Percentiles rank a stretch among this genome's conserved stretches.
These are phyloP conservation scores for Blepharisma stoltei DNA, from an alignment of 73 alveolate genomes.

Conservation along the genomic window DNA sequence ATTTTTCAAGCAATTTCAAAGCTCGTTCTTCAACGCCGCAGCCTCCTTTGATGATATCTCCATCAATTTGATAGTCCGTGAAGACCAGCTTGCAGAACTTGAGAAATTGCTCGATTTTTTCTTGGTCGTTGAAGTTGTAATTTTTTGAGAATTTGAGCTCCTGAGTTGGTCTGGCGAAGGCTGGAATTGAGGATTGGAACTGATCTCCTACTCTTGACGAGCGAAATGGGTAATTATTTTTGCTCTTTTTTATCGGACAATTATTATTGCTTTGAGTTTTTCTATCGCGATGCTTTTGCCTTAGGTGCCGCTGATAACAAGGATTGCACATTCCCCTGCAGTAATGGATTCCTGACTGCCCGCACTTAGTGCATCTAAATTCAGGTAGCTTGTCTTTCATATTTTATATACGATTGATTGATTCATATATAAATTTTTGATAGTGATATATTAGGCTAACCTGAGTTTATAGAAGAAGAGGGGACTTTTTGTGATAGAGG, in stretches of 20 bases:
- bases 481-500: no score
- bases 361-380: conserved; percentile 18
- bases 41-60: conserved; percentile 26
- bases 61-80: conserved; percentile 4
- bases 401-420: not conserved
- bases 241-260: not conserved
- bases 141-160: not conserved
- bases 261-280: not conserved
- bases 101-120: not conserved
- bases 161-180: not conserved
- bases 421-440: not conserved
- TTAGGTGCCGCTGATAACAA: conserved; percentile 23
- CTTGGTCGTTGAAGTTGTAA: not conserved
- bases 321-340: conserved; percentile 27
- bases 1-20: conserved; percentile 15
- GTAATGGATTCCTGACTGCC: conserved; percentile 10
- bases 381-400: conserved; percentile 17
- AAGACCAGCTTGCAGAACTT: conserved; percentile 23
- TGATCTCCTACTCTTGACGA: conserved; percentile 14
- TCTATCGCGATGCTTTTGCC: conserved; percentile 19
- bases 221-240: conserved; percentile 15
- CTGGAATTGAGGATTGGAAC: not conserved
- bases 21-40: conserved; percentile 26
- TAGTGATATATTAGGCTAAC: no score
- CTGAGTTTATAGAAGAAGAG: no score